A percentile compares a stretch with the other conserved stretches of the same genome.
Evolutionary conservation across 2,329 filamentous ascomycete genomes (phyloP).

Genomic region (Xylaria sp.): DNA sequence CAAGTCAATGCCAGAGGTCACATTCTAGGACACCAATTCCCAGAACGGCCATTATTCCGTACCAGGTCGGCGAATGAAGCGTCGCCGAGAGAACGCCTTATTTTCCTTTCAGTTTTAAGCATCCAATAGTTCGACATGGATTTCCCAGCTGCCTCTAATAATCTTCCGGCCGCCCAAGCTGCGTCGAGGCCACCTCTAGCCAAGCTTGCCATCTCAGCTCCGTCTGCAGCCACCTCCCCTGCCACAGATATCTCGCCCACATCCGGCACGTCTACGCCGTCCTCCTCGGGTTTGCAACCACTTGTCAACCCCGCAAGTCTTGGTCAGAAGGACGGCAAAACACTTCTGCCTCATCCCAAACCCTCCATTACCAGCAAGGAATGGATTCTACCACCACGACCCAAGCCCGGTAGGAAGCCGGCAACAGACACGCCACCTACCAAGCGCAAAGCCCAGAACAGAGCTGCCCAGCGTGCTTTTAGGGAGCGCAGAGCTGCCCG

Average conservation of each 20-base stretch:
- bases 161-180: constrained; percentile 16
- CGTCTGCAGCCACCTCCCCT: constrained; percentile 28
- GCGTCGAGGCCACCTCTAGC: constrained; percentile 22
- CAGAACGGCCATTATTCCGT: neutral
- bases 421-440: constrained; percentile 88
- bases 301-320: constrained; percentile 27
- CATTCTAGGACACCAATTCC: neutral
- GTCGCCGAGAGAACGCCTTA: neutral
- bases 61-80: neutral
- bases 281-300: constrained; percentile 23
- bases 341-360: constrained; percentile 44
- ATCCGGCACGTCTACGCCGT: constrained; percentile 28
- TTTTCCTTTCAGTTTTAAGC: neutral
- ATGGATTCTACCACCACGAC: constrained; percentile 79
- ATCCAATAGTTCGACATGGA: constrained; percentile 20
- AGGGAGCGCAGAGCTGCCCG: constrained; percentile 79
- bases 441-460: constrained; percentile 91
- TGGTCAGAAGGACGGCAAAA: constrained; percentile 34
- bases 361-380: constrained; percentile 69
- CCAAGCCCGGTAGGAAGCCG: constrained; percentile 88
- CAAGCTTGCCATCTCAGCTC: constrained; percentile 30
- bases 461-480: constrained; percentile 86
- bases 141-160: constrained; percentile 20
- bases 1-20: neutral
- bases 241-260: constrained; percentile 27